These are phyloP conservation scores for Phytophthora brassicae DNA, from an alignment of 352 stramenopile species.

Conservation along the genomic window DNA sequence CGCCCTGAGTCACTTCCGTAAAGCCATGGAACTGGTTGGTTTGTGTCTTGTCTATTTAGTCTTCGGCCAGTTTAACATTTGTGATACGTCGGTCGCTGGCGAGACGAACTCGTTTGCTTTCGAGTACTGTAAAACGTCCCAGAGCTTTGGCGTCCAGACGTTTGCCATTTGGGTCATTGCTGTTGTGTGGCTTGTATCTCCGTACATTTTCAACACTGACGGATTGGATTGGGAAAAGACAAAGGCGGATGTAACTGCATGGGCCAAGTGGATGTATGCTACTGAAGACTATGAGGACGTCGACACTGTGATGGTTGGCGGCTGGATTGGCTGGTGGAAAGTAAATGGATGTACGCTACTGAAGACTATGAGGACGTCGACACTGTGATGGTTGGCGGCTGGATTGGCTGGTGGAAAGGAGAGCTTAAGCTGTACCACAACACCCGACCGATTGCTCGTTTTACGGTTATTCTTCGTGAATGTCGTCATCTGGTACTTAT, in stretches of 20 bases:
- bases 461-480: slow-evolving; percentile 79
- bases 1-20: slow-evolving; percentile 70
- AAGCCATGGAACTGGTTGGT: slow-evolving; percentile 76
- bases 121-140: slow-evolving; percentile 68
- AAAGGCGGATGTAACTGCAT: slow-evolving; percentile 71
- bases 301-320: slow-evolving; percentile 63
- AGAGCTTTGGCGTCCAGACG: slow-evolving; percentile 79
- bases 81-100: slow-evolving; percentile 40
- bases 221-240: slow-evolving; percentile 85
- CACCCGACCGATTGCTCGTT: slow-evolving; percentile 61
- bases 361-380: slow-evolving; percentile 70
- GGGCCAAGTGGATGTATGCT: slow-evolving; percentile 85
- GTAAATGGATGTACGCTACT: slow-evolving; percentile 84
- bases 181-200: slow-evolving; percentile 70
- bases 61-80: slow-evolving; percentile 75
- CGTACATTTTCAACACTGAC: slow-evolving; percentile 88
- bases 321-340: slow-evolving; percentile 88
- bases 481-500: slow-evolving; percentile 80
- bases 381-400: slow-evolving; percentile 63
- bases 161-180: slow-evolving; percentile 83
- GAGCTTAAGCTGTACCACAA: slow-evolving; percentile 77
- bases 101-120: slow-evolving; percentile 52
- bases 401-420: slow-evolving; percentile 87
- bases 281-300: slow-evolving; percentile 60
- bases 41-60: slow-evolving; percentile 74